Base-by-base conservation (phyloP, 73 alveolate species). In the Paramecium octaurelia region DNA sequence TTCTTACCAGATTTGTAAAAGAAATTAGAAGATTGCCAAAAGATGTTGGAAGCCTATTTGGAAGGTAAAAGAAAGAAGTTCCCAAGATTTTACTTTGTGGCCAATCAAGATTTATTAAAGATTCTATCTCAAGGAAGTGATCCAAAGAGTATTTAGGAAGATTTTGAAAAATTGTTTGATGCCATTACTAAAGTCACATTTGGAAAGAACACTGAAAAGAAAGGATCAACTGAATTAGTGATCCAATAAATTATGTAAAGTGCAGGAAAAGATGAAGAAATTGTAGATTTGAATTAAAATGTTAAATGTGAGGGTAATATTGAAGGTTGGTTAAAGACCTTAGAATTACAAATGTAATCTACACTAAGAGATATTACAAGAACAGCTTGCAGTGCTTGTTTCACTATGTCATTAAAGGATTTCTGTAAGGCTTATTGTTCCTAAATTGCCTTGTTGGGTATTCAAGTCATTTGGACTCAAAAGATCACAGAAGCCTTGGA, bases 31-130 rank as follows among this genome's bases (percentile, higher is more conserved):
- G 97, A 96, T 93, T 98, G 99, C 92, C 99, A 99, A 94, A 99
- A 99, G 98, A 97, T 98, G 94, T 95, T 99, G 71, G 99, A 99
- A 92, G 98, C 98, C 93, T 99, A 99, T 94, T 95, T 99, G 86
- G 99, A 99, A 96, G 97, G 99, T 86, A 99, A 99, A 98, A 97
- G 99, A 96, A 99, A 99, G 96, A 98, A 98, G 96, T 99, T 99
- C 99, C 99, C 99, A 84, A 93, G 99, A 57, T 98, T 99, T 97
- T 99, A 98, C 95, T 99, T 99, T 96, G 99, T 98, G 75, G 98
- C 99, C 12, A 98, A 99, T 91, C 98, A 99, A 50, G 99, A 96
- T 92, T 96, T 99, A 75, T 95, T 99, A 89, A 99, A 98, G 96
- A 99, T 99, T 88, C 88, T 99, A 88, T 98, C 99, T 7, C 98